Conservation (phyloP, 148 eudicot species). For the Nepenthes gracilis region DNA sequence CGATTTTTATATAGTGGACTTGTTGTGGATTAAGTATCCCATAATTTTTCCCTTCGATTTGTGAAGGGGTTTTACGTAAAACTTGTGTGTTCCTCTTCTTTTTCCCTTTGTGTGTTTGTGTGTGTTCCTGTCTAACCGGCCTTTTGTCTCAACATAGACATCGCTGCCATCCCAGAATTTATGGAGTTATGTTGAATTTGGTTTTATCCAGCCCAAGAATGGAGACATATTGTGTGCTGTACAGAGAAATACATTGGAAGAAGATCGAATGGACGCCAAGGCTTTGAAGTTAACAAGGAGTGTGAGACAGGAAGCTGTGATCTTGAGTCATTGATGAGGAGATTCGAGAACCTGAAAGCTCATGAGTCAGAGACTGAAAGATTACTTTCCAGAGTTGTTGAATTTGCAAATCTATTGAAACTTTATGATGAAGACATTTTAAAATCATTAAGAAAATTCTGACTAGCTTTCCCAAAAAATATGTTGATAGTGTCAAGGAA, state of each 20-base stretch:
- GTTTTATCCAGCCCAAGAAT: not conserved
- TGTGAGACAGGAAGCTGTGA: not conserved
- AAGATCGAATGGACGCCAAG: constrained; percentile 1
- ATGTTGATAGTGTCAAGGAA: not conserved
- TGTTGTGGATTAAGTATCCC: too few relatives aligned
- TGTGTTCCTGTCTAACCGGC: too few relatives aligned
- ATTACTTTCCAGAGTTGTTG: not conserved
- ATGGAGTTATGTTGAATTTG: constrained; percentile 3
- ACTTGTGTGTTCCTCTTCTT: too few relatives aligned
- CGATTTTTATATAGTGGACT: too few relatives aligned
- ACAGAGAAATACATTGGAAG: not conserved
- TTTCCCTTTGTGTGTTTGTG: too few relatives aligned
- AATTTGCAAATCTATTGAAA: constrained; percentile 8
- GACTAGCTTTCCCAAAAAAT: constrained; percentile 1
- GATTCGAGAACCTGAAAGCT: constrained; percentile 11
- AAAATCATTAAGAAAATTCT: constrained; percentile 8
- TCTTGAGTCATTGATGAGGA: constrained; percentile 8
- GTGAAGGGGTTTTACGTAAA: too few relatives aligned
- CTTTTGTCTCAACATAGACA: not conserved
- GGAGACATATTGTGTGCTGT: not conserved
- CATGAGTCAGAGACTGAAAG: constrained; percentile 1
- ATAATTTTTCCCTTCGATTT: too few relatives aligned
- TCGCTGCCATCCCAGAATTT: not conserved
- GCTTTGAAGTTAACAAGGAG: constrained; percentile 6
- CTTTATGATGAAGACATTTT: constrained; percentile 1